phyloP scores from a whole-genome alignment of 1,284 basidiomycete genomes.

The Marasmius sp. region DNA sequence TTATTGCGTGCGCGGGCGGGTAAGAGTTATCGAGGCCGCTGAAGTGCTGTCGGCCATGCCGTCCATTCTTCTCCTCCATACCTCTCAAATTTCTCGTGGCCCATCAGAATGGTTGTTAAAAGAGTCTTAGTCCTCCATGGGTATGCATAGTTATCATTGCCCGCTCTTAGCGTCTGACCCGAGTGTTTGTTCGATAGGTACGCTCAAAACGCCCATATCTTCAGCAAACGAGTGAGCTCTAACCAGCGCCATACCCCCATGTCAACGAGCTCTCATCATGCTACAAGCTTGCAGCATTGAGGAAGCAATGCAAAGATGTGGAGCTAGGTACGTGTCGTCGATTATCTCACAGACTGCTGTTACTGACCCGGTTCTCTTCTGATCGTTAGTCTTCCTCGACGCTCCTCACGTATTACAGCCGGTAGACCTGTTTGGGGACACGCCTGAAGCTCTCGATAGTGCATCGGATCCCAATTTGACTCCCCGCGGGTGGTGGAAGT shows the following conservation, averaged over 20 bases:
- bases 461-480: constrained; percentile 58
- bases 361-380: constrained; percentile 3
- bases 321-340: constrained; percentile 57
- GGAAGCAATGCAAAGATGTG: constrained; percentile 68
- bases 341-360: neutral
- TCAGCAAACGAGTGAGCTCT: constrained; percentile 74
- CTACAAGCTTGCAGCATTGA: constrained; percentile 69
- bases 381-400: constrained; percentile 74
- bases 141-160: constrained; percentile 29
- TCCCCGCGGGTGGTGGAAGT: constrained; percentile 81
- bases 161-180: constrained; percentile 11
- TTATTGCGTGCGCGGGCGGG: no score
- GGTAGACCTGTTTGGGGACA: constrained; percentile 66
- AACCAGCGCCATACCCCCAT: neutral
- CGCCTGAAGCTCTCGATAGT: constrained; percentile 51
- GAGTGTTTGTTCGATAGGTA: constrained; percentile 49
- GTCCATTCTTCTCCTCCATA: neutral
- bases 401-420: constrained; percentile 74
- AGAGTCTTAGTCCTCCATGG: constrained; percentile 63
- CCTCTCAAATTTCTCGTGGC: neutral
- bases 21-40: neutral
- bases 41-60: neutral
- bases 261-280: constrained; percentile 16
- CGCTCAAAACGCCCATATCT: constrained; percentile 78
- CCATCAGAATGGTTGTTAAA: constrained; percentile 14